phyloP scores from a whole-genome alignment of 352 stramenopile genomes.

The Thalassiosira hispida region DNA sequence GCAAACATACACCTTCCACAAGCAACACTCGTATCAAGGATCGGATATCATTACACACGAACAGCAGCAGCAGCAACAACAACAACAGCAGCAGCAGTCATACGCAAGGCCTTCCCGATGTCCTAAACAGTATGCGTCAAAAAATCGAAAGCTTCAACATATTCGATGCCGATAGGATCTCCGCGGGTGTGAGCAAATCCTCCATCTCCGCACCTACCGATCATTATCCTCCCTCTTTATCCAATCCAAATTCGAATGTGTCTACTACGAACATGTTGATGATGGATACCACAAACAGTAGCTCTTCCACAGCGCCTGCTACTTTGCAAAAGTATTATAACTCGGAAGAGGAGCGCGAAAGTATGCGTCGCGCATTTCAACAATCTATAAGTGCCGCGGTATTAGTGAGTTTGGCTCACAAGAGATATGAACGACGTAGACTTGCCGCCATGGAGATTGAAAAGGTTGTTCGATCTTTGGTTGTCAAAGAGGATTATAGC shows the following conservation, averaged over 20 bases:
- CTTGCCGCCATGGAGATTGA: slow-evolving; percentile 86
- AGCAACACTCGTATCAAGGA: slow-evolving; percentile 16
- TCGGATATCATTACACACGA: slow-evolving; percentile 6
- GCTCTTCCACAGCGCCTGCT: neutral
- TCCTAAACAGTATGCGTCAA: slow-evolving; percentile 75
- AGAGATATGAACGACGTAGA: slow-evolving; percentile 81
- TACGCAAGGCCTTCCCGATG: too few relatives aligned
- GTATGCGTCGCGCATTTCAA: slow-evolving; percentile 76
- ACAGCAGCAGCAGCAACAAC: slow-evolving; percentile 5
- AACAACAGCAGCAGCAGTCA: too few relatives aligned
- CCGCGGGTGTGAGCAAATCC: neutral
- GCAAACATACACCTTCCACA: neutral
- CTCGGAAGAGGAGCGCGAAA: slow-evolving; percentile 68
- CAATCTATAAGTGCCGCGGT: slow-evolving; percentile 80
- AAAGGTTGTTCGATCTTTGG: slow-evolving; percentile 79
- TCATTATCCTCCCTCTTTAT: neutral
- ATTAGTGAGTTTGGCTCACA: slow-evolving; percentile 81
- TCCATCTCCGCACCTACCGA: neutral
- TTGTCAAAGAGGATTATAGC: slow-evolving; percentile 71
- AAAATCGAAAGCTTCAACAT: slow-evolving; percentile 81
- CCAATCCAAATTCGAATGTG: neutral
- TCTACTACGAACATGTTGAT: slow-evolving; percentile 54
- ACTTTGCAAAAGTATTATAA: slow-evolving; percentile 51
- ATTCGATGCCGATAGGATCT: slow-evolving; percentile 66
- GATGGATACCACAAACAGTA: slow-evolving; percentile 5